Percentiles rank a stretch among this genome's conserved stretches.
phyloP scores from a whole-genome alignment of 768 basidiomycete species.

The Serpula lacrymans region DNA sequence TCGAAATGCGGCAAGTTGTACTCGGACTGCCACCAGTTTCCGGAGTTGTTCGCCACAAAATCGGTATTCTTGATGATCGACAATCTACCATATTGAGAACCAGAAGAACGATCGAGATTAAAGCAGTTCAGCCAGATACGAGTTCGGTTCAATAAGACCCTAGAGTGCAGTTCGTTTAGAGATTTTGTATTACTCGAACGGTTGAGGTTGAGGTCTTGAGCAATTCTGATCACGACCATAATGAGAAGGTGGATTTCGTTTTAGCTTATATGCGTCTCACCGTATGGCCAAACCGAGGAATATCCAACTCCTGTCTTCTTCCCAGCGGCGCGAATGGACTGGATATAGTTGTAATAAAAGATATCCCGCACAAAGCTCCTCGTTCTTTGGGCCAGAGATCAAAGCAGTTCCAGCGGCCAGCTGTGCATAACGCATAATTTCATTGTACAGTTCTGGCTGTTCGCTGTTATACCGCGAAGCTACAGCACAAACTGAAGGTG shows the following conservation, averaged over 20 bases:
- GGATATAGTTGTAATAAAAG: conserved; percentile 75
- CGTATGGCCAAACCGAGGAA: conserved; percentile 88
- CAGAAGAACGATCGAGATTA: conserved; percentile 86
- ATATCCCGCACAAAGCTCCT: conserved; percentile 85
- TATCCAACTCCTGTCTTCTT: conserved; percentile 88
- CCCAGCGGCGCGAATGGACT: conserved; percentile 74
- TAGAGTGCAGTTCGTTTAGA: conserved; percentile 73
- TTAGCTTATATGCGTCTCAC: conserved; percentile 33
- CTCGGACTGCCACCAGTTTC: conserved; percentile 69
- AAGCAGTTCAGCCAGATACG: conserved; percentile 89
- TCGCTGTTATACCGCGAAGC: conserved; percentile 78
- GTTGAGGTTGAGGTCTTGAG: conserved; percentile 87
- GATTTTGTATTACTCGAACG: conserved; percentile 70
- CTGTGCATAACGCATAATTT: conserved; percentile 73
- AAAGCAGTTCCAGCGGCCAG: conserved; percentile 75
- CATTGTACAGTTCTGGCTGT: conserved; percentile 65
- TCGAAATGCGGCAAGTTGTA: conserved; percentile 74
- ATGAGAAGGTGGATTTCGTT: conserved; percentile 6
- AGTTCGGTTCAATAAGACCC: conserved; percentile 87
- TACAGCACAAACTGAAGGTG: conserved; percentile 73
- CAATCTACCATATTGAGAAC: conserved; percentile 85
- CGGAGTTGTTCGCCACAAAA: conserved; percentile 70
- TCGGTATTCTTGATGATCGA: conserved; percentile 75
- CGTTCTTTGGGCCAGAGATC: conserved; percentile 71
- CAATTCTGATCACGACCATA: conserved; percentile 51